Percentiles rank a stretch among this genome's conserved stretches.
Evolutionary conservation across 2,329 filamentous ascomycete species (phyloP).

Genomic region (Paecilomyces sp.): DNA sequence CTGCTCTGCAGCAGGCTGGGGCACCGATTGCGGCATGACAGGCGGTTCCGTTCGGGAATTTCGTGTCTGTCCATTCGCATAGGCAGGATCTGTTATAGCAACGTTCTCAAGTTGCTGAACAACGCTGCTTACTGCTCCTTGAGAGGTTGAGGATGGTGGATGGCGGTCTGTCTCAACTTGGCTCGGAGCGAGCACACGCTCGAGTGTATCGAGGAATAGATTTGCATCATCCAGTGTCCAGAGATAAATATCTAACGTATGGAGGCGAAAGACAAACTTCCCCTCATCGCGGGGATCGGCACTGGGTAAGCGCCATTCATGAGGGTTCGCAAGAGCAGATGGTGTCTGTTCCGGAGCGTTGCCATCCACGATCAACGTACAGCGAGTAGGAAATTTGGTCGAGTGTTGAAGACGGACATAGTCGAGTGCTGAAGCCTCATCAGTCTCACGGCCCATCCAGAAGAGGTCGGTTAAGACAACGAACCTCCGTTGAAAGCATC

Average conservation of each 20-base stretch:
- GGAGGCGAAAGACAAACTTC: constrained; percentile 46
- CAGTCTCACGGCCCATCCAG: neutral
- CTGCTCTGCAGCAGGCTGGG: constrained; percentile 12
- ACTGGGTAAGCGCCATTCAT: constrained; percentile 52
- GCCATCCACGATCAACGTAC: constrained; percentile 50
- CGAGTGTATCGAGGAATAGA: constrained; percentile 44
- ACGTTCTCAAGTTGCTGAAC: constrained; percentile 58
- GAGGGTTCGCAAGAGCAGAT: constrained; percentile 19
- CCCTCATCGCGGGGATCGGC: constrained; percentile 47
- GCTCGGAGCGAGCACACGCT: constrained; percentile 23
- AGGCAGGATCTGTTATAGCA: constrained; percentile 48
- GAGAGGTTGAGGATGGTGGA: constrained; percentile 25
- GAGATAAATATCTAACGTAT: constrained; percentile 58
- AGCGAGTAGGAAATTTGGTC: constrained; percentile 52
- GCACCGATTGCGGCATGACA: constrained; percentile 8
- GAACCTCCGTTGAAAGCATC: constrained; percentile 57
- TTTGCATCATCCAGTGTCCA: constrained; percentile 55
- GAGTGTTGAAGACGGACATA: constrained; percentile 48
- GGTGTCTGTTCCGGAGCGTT: constrained; percentile 19
- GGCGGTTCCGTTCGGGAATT: constrained; percentile 27
- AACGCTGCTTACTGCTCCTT: constrained; percentile 48
- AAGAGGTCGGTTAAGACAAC: constrained; percentile 14
- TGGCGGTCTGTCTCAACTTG: constrained; percentile 46
- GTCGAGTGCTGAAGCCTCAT: constrained; percentile 39
- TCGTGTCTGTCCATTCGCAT: constrained; percentile 37